These are phyloP conservation scores for Hygrophorus pudorinus DNA, from an alignment of 768 basidiomycete species.

Conservation along the genomic window DNA sequence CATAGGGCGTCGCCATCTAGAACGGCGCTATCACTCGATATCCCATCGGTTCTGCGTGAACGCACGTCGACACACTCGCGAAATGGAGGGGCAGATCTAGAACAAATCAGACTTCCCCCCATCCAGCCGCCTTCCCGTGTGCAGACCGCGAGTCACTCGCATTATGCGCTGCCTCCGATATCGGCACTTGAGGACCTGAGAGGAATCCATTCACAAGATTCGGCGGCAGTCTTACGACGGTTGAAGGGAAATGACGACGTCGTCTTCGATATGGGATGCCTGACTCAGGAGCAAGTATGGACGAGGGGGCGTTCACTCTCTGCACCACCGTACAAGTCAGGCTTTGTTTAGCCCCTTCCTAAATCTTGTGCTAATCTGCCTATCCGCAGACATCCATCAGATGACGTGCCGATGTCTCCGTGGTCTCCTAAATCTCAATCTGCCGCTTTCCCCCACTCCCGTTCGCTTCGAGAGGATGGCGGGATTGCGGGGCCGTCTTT, in stretches of 20 bases:
- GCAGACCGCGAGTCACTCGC: slow-evolving; percentile 20
- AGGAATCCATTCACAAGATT: slow-evolving; percentile 41
- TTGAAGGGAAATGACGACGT: slow-evolving; percentile 45
- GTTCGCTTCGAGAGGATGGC: too few species aligned
- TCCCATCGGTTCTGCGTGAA: slow-evolving; percentile 26
- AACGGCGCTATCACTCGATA: slow-evolving; percentile 22
- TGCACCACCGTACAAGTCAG: slow-evolving; percentile 24
- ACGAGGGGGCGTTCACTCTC: slow-evolving; percentile 35
- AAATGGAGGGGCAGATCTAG: slow-evolving; percentile 7
- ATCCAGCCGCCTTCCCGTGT: slow-evolving; percentile 22
- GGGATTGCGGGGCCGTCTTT: too few species aligned
- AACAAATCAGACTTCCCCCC: slow-evolving; percentile 32
- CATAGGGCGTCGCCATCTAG: slow-evolving; percentile 11
- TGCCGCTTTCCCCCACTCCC: too few species aligned
- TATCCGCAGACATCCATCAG: too few species aligned
- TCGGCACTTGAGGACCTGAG: slow-evolving; percentile 58
- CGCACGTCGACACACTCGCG: not conserved
- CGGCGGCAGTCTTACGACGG: slow-evolving; percentile 56
- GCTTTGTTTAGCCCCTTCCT: not conserved
- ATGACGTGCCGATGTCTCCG: too few species aligned
- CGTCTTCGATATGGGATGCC: not conserved
- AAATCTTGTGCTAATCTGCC: not conserved
- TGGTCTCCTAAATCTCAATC: too few species aligned
- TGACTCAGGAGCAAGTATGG: slow-evolving; percentile 21
- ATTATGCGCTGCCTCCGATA: slow-evolving; percentile 57